Evolutionary conservation across 306 rosid species (phyloP).

Genomic region (Trichosanthes cucumerina): DNA sequence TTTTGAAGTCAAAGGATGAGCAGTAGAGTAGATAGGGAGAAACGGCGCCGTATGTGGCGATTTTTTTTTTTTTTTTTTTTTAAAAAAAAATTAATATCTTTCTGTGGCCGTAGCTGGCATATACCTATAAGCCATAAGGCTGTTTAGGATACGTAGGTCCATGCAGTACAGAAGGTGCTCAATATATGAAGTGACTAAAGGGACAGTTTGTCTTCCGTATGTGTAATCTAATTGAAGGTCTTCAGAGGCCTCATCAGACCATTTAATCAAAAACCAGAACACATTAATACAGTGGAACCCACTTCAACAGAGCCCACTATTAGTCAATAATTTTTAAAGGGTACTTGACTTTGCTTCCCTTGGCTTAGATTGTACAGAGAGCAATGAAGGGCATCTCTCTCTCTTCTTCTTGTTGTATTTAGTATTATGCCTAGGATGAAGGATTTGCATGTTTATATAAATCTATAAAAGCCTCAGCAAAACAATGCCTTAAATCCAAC

Average conservation of each 20-base stretch:
- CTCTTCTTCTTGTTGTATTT: background rate
- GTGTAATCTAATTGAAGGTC: conserved; percentile 39
- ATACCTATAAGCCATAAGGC: background rate
- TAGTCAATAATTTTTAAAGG: conserved; percentile 17
- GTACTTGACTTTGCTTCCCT: background rate
- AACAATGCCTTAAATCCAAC: conserved; percentile 3
- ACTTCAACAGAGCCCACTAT: conserved; percentile 10
- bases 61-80: background rate
- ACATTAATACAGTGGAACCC: conserved; percentile 27
- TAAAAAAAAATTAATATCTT: no score
- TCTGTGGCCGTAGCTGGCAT: background rate
- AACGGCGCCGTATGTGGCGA: conserved; percentile 6
- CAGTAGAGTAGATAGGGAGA: background rate
- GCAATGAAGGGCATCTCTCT: background rate
- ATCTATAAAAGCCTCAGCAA: conserved; percentile 2
- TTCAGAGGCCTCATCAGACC: background rate
- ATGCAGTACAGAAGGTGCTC: conserved; percentile 30
- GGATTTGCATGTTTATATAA: conserved; percentile 7
- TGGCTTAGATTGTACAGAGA: background rate
- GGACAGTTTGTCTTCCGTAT: conserved; percentile 46
- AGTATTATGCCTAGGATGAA: background rate
- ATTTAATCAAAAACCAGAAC: conserved; percentile 20
- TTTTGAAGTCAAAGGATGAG: background rate
- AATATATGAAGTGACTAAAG: conserved; percentile 62
- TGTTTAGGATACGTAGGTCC: conserved; percentile 30